Evolutionary conservation across 768 basidiomycete species (phyloP), one percentile per base, ranked within the genome.

Genomic region (Tulasnella calospora): DNA sequence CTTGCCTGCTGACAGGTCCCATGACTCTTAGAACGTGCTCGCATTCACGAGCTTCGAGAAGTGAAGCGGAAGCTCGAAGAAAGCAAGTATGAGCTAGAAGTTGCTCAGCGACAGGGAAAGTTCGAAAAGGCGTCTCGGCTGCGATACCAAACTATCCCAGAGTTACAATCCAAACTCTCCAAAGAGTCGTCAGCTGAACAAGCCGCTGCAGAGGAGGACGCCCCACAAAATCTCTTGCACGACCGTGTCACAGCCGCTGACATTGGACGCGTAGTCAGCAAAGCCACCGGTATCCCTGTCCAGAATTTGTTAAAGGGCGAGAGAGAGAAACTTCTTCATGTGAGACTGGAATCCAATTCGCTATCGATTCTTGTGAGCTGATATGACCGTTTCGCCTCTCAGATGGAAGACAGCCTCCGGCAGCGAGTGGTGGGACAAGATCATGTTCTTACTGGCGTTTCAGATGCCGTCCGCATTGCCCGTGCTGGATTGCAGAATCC

Each of bases 391-490:
- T 47, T 7, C 44, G 15, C 70, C 44, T 70, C 80, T 4, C 81
- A 95, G 93, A 98, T 98, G 95, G 96, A 98, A 83, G 92, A 93
- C 44, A 85, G 88, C 0, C 87, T 98, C 21, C 86, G 86, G 36
- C 83, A 88, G 76, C 89, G 94, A 0, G 92, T 99, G 10, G 92
- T 99, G 3, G 96, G 97, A 1, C 97, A 99, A 83, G 92, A 95
- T 79, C 91, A 95, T 80, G 93, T 95, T n/a, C 88, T 99, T 38
- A 83, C 88, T 0, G 90, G 95, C 6, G 90, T 98, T 80, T 92
- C 92, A 78, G 93, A 98, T 81, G 95, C 96, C 19, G 94, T 99
- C 33, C 90, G 95, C 23, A 93, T 98, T 74, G 97, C 95, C 40
- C 90, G 96, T 73, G 94, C 96, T 3, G 96, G 97, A 0, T 84